Evolutionary conservation across 164 flowering plant species (phyloP).

Genomic region (Magnolia kwangsiensis): DNA sequence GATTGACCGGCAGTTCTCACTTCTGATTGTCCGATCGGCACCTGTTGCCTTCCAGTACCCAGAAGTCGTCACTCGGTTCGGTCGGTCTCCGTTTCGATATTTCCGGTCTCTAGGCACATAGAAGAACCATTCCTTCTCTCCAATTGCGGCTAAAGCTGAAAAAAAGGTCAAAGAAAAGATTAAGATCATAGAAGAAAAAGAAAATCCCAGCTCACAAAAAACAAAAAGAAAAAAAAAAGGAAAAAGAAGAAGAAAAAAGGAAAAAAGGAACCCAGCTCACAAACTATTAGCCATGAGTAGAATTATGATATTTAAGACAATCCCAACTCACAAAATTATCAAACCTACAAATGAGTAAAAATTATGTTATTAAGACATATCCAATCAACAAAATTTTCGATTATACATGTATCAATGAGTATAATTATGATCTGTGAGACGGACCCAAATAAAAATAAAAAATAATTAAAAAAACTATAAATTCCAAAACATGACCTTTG

Average conservation of each 20-base stretch:
- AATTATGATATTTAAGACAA: neutral
- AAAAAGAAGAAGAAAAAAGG: neutral
- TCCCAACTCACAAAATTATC: neutral
- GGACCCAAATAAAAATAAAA: neutral
- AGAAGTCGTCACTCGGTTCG: slow-evolving; percentile 89
- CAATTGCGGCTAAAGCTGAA: slow-evolving; percentile 86
- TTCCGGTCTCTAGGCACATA: slow-evolving; percentile 94
- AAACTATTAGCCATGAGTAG: neutral
- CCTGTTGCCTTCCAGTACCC: slow-evolving; percentile 99
- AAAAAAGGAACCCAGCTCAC: neutral
- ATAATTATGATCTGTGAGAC: neutral
- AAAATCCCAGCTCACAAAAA: neutral
- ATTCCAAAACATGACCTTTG: neutral
- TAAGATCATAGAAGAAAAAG: neutral
- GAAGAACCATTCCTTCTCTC: slow-evolving; percentile 98
- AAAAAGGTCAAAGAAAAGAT: too few relatives aligned
- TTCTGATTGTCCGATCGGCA: slow-evolving; percentile 84
- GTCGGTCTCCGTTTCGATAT: slow-evolving; percentile 91
- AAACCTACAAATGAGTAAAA: neutral
- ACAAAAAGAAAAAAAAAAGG: neutral
- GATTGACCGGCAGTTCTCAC: slow-evolving; percentile 54
- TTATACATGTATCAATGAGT: neutral
- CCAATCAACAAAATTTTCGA: neutral
- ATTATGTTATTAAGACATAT: neutral
- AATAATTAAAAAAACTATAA: neutral